Conservation (phyloP, 306 rosid genomes). For the Lablab purpureus region DNA sequence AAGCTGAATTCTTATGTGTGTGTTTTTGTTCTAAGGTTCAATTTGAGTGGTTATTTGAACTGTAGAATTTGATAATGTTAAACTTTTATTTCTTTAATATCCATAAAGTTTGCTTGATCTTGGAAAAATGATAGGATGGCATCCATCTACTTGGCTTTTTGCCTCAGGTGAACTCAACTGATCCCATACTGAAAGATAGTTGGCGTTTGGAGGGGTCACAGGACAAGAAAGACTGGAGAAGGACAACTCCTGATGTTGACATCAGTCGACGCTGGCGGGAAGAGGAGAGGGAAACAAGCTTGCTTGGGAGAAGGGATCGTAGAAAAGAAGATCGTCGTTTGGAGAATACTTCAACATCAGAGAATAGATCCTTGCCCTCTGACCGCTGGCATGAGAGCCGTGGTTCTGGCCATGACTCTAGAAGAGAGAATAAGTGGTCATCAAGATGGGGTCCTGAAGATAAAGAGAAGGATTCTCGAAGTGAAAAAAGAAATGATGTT, state of each 20-base stretch:
- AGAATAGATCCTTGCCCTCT: conserved; percentile 58
- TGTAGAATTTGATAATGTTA: background rate
- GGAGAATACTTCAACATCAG: conserved; percentile 61
- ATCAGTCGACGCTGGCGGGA: conserved; percentile 78
- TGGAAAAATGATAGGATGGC: conserved; percentile 39
- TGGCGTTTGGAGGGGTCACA: conserved; percentile 72
- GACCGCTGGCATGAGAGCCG: conserved; percentile 70
- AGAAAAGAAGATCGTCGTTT: conserved; percentile 73
- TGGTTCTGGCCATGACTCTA: conserved; percentile 62
- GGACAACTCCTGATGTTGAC: conserved; percentile 63
- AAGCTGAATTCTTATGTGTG: background rate
- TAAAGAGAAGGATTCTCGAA: conserved; percentile 73
- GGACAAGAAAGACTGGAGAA: conserved; percentile 79
- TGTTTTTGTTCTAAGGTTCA: background rate
- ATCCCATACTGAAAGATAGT: conserved; percentile 62
- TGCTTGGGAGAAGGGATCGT: conserved; percentile 76
- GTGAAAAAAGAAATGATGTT: conserved; percentile 62
- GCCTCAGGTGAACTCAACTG: conserved; percentile 61
- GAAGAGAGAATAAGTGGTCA: conserved; percentile 83
- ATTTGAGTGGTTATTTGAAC: background rate
- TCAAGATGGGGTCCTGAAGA: conserved; percentile 92
- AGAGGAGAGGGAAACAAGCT: conserved; percentile 82
- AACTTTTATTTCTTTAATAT: background rate
- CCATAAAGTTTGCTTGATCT: conserved; percentile 4
- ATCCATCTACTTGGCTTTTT: conserved; percentile 45